phyloP scores from a whole-genome alignment of 306 rosid genomes.

The Begonia masoniana region DNA sequence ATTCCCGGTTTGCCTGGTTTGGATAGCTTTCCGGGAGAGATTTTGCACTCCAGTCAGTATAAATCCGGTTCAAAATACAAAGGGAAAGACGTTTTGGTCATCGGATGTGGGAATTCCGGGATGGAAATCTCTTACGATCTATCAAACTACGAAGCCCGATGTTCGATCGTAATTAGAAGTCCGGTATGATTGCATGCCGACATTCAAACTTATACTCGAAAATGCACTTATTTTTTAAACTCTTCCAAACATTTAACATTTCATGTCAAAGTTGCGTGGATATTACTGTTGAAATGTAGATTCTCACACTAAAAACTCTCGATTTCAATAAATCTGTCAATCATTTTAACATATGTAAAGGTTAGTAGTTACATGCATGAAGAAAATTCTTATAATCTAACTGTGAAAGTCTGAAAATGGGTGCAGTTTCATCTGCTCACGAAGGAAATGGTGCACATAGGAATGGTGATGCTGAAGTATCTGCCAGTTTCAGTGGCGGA shows the following conservation, averaged over 20 bases:
- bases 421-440: constrained; percentile 34
- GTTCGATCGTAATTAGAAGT: constrained; percentile 20
- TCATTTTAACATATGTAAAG: background rate
- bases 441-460: constrained; percentile 21
- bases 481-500: constrained; percentile 22
- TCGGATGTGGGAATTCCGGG: constrained; percentile 27
- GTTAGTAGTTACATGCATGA: background rate
- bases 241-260: too few relatives aligned
- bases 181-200: constrained; percentile 19
- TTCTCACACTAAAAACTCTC: background rate
- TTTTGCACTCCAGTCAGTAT: constrained; percentile 9
- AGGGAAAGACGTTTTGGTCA: constrained; percentile 16
- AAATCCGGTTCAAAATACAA: constrained; percentile 3
- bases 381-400: too few relatives aligned
- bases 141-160: constrained; percentile 4
- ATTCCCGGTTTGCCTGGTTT: constrained; percentile 13
- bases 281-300: too few relatives aligned
- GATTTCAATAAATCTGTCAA: background rate
- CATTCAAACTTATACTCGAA: too few relatives aligned
- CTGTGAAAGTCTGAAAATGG: background rate
- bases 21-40: constrained; percentile 11
- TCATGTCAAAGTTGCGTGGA: too few relatives aligned
- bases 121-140: constrained; percentile 22
- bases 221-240: too few relatives aligned
- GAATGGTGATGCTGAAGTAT: constrained; percentile 20